Percentiles rank a stretch among this genome's conserved stretches.
phyloP scores from a whole-genome alignment of 2,329 filamentous ascomycete species.

The Teratosphaeria nubilosa region DNA sequence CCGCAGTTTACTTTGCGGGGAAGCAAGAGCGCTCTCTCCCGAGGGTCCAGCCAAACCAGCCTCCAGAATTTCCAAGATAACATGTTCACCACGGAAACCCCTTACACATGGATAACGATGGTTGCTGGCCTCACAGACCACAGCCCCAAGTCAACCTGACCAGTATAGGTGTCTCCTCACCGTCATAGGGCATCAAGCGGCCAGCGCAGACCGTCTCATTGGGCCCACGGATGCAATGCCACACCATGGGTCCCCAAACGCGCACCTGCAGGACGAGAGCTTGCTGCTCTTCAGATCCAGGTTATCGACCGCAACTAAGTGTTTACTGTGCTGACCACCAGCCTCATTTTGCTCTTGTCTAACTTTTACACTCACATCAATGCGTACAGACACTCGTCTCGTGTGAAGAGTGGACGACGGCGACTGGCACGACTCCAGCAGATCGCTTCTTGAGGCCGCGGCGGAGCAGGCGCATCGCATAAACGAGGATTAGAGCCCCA shows the following conservation, averaged over 20 bases:
- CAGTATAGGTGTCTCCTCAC: background rate
- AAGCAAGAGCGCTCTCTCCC: background rate
- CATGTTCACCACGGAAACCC: background rate
- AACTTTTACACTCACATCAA: background rate
- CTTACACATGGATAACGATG: background rate
- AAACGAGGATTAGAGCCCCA: background rate
- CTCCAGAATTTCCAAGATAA: background rate
- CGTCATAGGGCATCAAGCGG: background rate
- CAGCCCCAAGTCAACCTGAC: background rate
- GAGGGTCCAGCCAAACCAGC: too few species aligned
- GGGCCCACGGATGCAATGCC: background rate
- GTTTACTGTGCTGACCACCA: background rate
- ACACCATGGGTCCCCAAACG: background rate
- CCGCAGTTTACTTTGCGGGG: background rate
- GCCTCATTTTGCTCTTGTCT: background rate
- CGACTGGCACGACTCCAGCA: background rate
- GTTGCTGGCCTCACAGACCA: background rate
- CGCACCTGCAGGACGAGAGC: background rate
- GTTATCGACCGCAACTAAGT: background rate
- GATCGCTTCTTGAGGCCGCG: background rate
- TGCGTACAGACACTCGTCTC: background rate
- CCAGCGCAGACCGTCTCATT: background rate
- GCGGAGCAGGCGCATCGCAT: background rate
- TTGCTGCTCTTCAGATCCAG: background rate
- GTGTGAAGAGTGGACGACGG: background rate